A percentile compares a stretch with the other conserved stretches of the same genome.
Evolutionary conservation across 495 filamentous ascomycete species (phyloP).

Genomic region (Tuber indicum): DNA sequence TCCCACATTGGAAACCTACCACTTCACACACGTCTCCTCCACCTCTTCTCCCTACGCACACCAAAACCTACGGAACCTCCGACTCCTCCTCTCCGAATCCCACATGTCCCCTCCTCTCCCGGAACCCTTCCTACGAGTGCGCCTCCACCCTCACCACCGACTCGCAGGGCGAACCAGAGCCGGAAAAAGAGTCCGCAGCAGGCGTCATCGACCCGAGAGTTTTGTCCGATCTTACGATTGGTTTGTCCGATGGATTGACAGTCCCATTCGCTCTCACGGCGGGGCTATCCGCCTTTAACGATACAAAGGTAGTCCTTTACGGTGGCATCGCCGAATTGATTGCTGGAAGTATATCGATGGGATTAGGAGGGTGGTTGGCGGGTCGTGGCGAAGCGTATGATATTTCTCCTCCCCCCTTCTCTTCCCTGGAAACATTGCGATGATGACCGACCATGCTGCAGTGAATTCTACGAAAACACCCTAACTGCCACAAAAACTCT

Average conservation of each 20-base stretch:
- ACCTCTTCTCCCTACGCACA: constrained; percentile 23
- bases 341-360: constrained; percentile 64
- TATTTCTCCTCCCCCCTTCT: constrained; percentile 22
- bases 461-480: constrained; percentile 52
- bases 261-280: constrained; percentile 62
- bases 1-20: constrained; percentile 21
- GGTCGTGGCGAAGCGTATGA: constrained; percentile 60
- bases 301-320: constrained; percentile 59
- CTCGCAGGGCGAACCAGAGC: neutral
- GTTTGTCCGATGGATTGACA: constrained; percentile 59
- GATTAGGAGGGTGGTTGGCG: constrained; percentile 63
- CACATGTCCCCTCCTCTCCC: constrained; percentile 9
- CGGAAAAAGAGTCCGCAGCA: neutral
- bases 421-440: neutral
- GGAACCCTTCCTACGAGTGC: constrained; percentile 5
- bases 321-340: constrained; percentile 64
- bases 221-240: constrained; percentile 50
- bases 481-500: constrained; percentile 47
- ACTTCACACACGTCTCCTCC: neutral
- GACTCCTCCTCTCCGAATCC: constrained; percentile 16
- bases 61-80: constrained; percentile 7
- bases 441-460: constrained; percentile 25
- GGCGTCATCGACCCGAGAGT: constrained; percentile 21
- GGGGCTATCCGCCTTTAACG: constrained; percentile 48
- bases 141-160: neutral